Evolutionary conservation across 2,329 filamentous ascomycete genomes (phyloP).

Genomic region (Stagonosporopsis chrysanthemi): DNA sequence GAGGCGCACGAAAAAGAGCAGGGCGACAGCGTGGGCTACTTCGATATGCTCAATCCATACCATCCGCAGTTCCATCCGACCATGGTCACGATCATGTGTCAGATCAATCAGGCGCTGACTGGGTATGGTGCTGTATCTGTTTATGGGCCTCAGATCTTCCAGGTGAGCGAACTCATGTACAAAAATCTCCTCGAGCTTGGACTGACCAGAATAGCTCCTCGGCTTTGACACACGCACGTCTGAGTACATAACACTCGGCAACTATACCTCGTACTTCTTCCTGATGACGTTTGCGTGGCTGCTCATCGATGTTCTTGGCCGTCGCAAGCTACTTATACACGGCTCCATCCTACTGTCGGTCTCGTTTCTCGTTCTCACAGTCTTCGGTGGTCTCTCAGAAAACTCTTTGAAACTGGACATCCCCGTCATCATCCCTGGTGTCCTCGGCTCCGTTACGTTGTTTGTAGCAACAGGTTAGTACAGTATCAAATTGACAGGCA

Average conservation of each 20-base stretch:
- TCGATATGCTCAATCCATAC: conserved; percentile 64
- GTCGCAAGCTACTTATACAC: conserved; percentile 61
- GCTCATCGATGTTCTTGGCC: conserved; percentile 64
- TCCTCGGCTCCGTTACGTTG: conserved; percentile 61
- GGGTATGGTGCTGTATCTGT: conserved; percentile 68
- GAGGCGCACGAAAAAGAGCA: conserved; percentile 60
- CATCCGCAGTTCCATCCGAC: conserved; percentile 67
- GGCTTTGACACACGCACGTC: conserved; percentile 61
- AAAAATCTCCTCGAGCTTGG: too few species aligned
- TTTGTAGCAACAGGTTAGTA: conserved; percentile 59
- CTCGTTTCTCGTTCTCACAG: conserved; percentile 60
- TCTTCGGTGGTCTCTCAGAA: conserved; percentile 60
- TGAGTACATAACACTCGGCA: conserved; percentile 66
- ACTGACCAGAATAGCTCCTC: conserved; percentile 56
- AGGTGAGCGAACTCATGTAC: conserved; percentile 40
- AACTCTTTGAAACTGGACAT: conserved; percentile 51
- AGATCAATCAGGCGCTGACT: conserved; percentile 67
- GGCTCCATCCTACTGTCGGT: conserved; percentile 59
- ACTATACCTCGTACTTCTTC: conserved; percentile 67
- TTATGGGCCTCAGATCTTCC: conserved; percentile 70
- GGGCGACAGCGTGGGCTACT: conserved; percentile 58
- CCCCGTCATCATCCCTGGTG: conserved; percentile 54
- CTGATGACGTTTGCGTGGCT: conserved; percentile 70
- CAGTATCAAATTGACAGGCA: too few species aligned
- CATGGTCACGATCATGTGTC: conserved; percentile 68